Evolutionary conservation across 2,329 filamentous ascomycete genomes (phyloP).

Genomic region (Aspergillus brasiliensis): DNA sequence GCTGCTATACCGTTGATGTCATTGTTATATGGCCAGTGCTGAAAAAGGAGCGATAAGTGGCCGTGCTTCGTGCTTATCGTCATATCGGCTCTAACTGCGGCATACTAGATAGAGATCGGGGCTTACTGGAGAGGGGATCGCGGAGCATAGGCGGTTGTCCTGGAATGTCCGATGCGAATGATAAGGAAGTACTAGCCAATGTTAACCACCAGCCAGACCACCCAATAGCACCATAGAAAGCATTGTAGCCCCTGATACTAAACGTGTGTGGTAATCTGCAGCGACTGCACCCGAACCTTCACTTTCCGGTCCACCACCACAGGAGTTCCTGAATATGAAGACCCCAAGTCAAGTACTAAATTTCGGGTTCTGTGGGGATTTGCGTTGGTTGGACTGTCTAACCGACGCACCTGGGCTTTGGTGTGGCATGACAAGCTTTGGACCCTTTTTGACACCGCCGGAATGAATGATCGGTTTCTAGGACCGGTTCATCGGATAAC

Average conservation of each 20-base stretch:
- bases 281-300: neutral
- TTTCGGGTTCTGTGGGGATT: constrained; percentile 4
- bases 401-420: neutral
- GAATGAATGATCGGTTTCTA: neutral
- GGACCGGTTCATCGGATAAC: neutral
- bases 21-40: constrained; percentile 8
- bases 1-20: constrained; percentile 6
- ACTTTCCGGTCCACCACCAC: neutral
- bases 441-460: constrained; percentile 5
- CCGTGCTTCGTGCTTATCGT: constrained; percentile 10
- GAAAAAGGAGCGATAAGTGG: constrained; percentile 5
- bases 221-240: neutral
- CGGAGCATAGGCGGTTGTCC: neutral
- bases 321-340: constrained; percentile 2
- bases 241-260: neutral
- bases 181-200: neutral
- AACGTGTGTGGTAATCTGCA: neutral
- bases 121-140: neutral
- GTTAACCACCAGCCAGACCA: neutral
- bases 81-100: neutral
- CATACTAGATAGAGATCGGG: constrained; percentile 8
- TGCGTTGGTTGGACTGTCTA: neutral
- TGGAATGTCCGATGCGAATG: constrained; percentile 1
- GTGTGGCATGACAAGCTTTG: neutral
- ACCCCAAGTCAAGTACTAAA: neutral